Evolutionary conservation across 768 basidiomycete species (phyloP).

Genomic region (Calocybe cyanea): DNA sequence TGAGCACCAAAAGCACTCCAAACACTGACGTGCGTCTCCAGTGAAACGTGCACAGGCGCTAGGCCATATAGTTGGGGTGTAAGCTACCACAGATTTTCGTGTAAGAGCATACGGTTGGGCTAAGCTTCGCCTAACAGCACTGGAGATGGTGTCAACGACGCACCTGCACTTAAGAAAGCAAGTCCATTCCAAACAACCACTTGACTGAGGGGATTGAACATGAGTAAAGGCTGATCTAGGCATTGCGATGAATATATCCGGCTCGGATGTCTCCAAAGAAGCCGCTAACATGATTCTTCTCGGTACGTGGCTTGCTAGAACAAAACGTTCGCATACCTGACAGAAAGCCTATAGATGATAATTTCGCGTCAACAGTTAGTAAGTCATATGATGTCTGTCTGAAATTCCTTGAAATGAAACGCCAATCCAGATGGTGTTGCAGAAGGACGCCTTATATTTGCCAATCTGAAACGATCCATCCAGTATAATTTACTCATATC

Average conservation of each 20-base stretch:
- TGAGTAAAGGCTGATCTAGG: slow-evolving; percentile 57
- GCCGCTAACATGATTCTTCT: slow-evolving; percentile 73
- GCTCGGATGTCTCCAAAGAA: slow-evolving; percentile 72
- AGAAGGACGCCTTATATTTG: slow-evolving; percentile 67
- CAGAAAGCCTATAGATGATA: slow-evolving; percentile 46
- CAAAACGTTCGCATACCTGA: neutral
- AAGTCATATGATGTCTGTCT: slow-evolving; percentile 24
- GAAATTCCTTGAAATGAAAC: neutral
- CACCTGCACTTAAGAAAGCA: slow-evolving; percentile 63
- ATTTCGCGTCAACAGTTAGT: slow-evolving; percentile 71
- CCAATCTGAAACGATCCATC: slow-evolving; percentile 68
- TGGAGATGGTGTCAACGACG: slow-evolving; percentile 72
- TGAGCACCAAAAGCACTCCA: neutral
- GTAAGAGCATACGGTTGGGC: neutral
- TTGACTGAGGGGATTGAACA: neutral
- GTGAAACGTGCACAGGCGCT: slow-evolving; percentile 70
- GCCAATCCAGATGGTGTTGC: slow-evolving; percentile 55
- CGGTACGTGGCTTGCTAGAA: slow-evolving; percentile 28
- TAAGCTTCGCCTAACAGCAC: slow-evolving; percentile 38
- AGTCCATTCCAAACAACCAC: neutral
- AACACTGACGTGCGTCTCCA: slow-evolving; percentile 17
- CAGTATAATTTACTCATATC: slow-evolving; percentile 38
- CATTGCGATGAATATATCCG: slow-evolving; percentile 74
- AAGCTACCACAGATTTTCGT: slow-evolving; percentile 22
- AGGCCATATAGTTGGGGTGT: slow-evolving; percentile 72